These are phyloP conservation scores for Solanum pennellii DNA, from an alignment of 257 asterid genomes.

Conservation along the genomic window DNA sequence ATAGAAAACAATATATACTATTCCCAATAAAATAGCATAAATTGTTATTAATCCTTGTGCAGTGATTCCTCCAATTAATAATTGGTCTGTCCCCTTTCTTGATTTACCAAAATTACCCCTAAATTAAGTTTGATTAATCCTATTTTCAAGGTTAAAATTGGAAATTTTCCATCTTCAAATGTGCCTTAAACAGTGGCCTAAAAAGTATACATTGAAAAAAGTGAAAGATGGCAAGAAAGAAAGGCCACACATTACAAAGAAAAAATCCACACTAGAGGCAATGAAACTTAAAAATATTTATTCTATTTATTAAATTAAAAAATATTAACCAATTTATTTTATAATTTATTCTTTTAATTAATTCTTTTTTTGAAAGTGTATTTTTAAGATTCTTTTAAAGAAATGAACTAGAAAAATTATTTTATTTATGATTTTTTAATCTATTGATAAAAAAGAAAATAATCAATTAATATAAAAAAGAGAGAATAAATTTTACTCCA, in stretches of 20 bases:
- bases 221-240: neutral
- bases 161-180: slow-evolving; percentile 9
- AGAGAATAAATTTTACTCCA: no score
- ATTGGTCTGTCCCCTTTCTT: neutral
- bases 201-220: slow-evolving; percentile 32
- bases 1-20: slow-evolving; percentile 3
- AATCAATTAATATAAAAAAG: no score
- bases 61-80: slow-evolving; percentile 26
- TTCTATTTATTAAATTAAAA: no score
- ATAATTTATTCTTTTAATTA: no score
- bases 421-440: no score
- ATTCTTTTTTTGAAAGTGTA: no score
- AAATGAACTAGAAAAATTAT: no score
- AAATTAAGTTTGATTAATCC: neutral
- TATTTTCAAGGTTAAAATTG: slow-evolving; percentile 6
- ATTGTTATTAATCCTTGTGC: slow-evolving; percentile 10
- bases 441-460: no score
- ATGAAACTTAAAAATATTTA: no score
- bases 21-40: slow-evolving; percentile 23
- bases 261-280: neutral
- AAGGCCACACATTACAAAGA: neutral
- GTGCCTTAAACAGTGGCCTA: slow-evolving; percentile 16
- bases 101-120: slow-evolving; percentile 15
- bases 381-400: no score
- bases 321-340: no score